Evolutionary conservation across 2,329 filamentous ascomycete species (phyloP).

Genomic region (Huntiella bhutanensis): DNA sequence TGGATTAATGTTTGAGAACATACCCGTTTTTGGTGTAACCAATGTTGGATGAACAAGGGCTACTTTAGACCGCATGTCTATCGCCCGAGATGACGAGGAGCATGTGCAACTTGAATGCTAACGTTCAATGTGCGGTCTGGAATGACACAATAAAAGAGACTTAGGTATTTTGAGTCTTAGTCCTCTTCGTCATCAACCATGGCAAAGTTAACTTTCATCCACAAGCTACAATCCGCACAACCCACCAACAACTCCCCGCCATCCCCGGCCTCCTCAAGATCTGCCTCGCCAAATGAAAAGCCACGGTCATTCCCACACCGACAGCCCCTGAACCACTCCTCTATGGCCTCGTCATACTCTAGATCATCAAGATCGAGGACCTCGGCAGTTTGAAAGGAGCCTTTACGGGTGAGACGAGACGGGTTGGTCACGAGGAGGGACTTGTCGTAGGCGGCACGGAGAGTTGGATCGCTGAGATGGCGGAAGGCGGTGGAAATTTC

Average conservation of each 20-base stretch:
- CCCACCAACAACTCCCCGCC: conserved; percentile 44
- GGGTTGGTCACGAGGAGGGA: conserved; percentile 21
- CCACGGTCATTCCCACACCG: conserved; percentile 45
- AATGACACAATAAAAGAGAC: too few relatives aligned
- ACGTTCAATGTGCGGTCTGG: too few relatives aligned
- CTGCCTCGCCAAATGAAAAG: conserved; percentile 37
- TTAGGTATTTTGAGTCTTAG: neutral
- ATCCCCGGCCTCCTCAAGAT: conserved; percentile 39
- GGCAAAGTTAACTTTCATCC: conserved; percentile 45
- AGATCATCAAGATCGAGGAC: conserved; percentile 48
- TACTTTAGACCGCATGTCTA: too few relatives aligned
- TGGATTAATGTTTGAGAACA: too few relatives aligned
- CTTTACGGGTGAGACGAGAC: conserved; percentile 13
- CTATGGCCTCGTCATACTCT: conserved; percentile 27
- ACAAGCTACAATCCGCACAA: conserved; percentile 47
- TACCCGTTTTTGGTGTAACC: too few relatives aligned
- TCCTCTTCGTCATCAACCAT: conserved; percentile 22
- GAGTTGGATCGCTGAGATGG: conserved; percentile 30
- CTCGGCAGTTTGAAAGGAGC: conserved; percentile 41
- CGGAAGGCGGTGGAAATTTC: conserved; percentile 43
- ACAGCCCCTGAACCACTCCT: conserved; percentile 37
- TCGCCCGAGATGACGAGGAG: too few relatives aligned
- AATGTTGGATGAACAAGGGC: too few relatives aligned
- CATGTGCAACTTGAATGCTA: too few relatives aligned
- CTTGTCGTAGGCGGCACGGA: conserved; percentile 35